Conservation (phyloP, 495 filamentous ascomycete genomes). For the Cladorrhinum samala region DNA sequence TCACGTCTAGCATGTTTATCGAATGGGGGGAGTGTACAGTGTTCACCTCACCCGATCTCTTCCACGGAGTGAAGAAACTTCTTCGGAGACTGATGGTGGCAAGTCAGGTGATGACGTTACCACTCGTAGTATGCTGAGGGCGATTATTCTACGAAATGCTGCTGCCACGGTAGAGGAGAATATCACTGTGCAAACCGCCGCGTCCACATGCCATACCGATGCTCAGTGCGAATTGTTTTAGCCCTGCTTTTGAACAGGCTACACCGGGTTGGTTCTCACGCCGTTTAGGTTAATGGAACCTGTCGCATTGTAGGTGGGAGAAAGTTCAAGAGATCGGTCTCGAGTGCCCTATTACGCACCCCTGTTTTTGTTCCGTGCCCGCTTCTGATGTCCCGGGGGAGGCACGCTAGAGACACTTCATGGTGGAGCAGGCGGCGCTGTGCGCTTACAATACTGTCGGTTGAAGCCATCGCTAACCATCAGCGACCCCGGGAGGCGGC, state of each 20-base stretch:
- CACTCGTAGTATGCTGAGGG: too few species aligned
- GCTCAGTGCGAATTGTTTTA: conserved; percentile 11
- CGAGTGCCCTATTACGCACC: not conserved
- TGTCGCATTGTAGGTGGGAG: not conserved
- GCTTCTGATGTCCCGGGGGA: conserved; percentile 2
- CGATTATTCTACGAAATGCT: too few species aligned
- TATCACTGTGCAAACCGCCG: not conserved
- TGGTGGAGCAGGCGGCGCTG: conserved; percentile 9
- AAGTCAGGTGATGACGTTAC: too few species aligned
- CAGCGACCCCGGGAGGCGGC: conserved; percentile 11
- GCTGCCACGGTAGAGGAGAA: too few species aligned
- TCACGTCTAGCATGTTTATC: not conserved
- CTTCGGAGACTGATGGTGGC: too few species aligned
- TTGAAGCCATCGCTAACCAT: conserved; percentile 3
- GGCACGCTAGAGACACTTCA: conserved; percentile 7
- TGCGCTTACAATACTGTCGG: conserved; percentile 5
- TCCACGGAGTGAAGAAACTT: too few species aligned
- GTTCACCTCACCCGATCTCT: too few species aligned
- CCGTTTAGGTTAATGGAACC: not conserved
- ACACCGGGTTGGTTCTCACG: conserved; percentile 11
- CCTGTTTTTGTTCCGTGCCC: conserved; percentile 2
- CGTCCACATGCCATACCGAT: not conserved
- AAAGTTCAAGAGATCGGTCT: not conserved
- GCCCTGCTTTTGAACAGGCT: conserved; percentile 12
- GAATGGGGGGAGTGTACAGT: too few species aligned